Percentiles rank a stretch among this genome's conserved stretches.
Conservation (phyloP, 2,329 filamentous ascomycete species). For the Lachnellula willkommii region DNA sequence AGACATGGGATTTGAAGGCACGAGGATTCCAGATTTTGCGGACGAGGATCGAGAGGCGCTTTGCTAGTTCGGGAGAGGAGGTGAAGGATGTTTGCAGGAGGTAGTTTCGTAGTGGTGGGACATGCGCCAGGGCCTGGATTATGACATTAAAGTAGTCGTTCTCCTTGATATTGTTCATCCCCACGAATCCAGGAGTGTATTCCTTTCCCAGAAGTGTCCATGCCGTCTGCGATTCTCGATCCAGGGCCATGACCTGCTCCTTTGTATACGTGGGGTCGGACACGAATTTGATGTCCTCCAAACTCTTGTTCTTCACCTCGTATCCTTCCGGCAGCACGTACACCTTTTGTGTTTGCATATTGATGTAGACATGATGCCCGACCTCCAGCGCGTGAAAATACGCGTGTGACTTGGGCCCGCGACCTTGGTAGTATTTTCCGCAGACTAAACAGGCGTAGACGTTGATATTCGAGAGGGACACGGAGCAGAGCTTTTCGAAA, state of each 20-base stretch:
- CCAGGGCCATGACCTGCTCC: slow-evolving; percentile 73
- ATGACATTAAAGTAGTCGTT: slow-evolving; percentile 98
- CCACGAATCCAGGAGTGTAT: slow-evolving; percentile 91
- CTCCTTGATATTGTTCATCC: slow-evolving; percentile 99
- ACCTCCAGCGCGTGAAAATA: slow-evolving; percentile 97
- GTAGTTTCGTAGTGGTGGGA: slow-evolving; percentile 83
- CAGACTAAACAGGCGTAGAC: slow-evolving; percentile 97
- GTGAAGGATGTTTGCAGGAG: slow-evolving; percentile 81
- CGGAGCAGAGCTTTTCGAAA: slow-evolving; percentile 96
- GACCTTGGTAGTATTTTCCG: slow-evolving; percentile 94
- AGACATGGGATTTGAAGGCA: slow-evolving; percentile 95
- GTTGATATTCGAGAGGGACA: slow-evolving; percentile 96
- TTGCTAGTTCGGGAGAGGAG: slow-evolving; percentile 71
- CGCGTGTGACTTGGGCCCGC: slow-evolving; percentile 88
- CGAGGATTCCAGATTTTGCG: slow-evolving; percentile 98
- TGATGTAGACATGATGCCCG: slow-evolving; percentile 96
- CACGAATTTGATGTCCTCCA: slow-evolving; percentile 98
- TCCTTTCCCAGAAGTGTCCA: slow-evolving; percentile 78
- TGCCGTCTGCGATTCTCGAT: slow-evolving; percentile 57
- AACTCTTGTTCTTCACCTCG: slow-evolving; percentile 87
- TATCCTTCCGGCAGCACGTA: slow-evolving; percentile 95
- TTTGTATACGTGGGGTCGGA: slow-evolving; percentile 83
- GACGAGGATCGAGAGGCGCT: slow-evolving; percentile 81
- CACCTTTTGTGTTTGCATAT: slow-evolving; percentile 87
- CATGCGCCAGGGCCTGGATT: slow-evolving; percentile 85